Conservation (phyloP, 495 filamentous ascomycete species). For the Lasiosphaeris hirsuta region DNA sequence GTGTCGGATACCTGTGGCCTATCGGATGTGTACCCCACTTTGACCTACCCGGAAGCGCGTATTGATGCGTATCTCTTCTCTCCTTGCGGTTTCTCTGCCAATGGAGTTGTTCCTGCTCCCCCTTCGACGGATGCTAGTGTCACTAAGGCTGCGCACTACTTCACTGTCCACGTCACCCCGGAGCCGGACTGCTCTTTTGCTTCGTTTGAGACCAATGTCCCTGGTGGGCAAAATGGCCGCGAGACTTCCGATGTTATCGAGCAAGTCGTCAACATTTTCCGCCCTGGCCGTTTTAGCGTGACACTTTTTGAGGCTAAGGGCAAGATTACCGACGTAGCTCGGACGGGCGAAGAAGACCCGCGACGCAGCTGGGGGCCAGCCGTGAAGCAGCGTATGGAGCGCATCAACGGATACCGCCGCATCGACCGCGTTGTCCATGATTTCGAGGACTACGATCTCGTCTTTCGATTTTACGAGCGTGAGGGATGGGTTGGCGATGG, state of each 20-base stretch:
- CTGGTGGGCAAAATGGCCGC: conserved; percentile 81
- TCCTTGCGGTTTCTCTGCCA: conserved; percentile 97
- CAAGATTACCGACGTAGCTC: conserved; percentile 29
- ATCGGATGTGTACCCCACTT: conserved; percentile 81
- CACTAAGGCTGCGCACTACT: conserved; percentile 76
- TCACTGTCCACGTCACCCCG: conserved; percentile 97
- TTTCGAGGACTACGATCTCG: conserved; percentile 93
- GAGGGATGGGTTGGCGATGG: conserved; percentile 81
- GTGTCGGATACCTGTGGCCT: conserved; percentile 91
- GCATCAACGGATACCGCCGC: conserved; percentile 80
- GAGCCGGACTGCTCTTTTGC: conserved; percentile 98
- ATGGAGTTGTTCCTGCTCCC: conserved; percentile 88
- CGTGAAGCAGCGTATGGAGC: conserved; percentile 70
- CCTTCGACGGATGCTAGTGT: conserved; percentile 45
- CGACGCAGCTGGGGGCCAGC: conserved; percentile 31
- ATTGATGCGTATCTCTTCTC: conserved; percentile 97
- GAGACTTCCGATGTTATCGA: conserved; percentile 86
- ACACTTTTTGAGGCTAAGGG: conserved; percentile 93
- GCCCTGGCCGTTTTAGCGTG: conserved; percentile 92
- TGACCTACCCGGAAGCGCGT: conserved; percentile 84
- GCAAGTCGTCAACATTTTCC: conserved; percentile 93
- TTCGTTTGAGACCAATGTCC: conserved; percentile 98
- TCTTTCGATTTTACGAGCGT: conserved; percentile 95
- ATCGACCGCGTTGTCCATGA: conserved; percentile 97
- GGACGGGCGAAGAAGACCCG: conserved; percentile 42